Evolutionary conservation across 352 stramenopile genomes (phyloP).

Genomic region (Phytophthora sansomeana): DNA sequence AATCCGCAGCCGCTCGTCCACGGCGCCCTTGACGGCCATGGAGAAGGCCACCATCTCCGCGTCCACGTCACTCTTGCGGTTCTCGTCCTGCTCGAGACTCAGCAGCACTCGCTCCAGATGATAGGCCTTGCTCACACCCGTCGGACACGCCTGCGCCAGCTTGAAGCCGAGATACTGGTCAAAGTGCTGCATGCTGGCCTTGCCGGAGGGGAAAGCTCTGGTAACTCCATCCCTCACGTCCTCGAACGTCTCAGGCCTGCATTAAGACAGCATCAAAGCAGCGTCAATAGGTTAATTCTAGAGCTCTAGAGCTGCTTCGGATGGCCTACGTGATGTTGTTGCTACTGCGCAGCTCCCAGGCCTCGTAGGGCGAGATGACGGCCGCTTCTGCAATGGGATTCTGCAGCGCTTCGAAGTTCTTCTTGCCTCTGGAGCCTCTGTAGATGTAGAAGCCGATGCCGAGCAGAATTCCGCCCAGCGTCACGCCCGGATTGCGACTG

Average conservation of each 20-base stretch:
- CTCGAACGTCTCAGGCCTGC: slow-evolving; percentile 62
- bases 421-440: slow-evolving; percentile 74
- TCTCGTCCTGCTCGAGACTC: slow-evolving; percentile 62
- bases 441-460: slow-evolving; percentile 80
- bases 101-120: slow-evolving; percentile 82
- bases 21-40: slow-evolving; percentile 77
- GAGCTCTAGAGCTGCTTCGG: background rate
- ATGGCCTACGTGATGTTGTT: slow-evolving; percentile 79
- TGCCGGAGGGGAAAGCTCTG: slow-evolving; percentile 68
- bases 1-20: slow-evolving; percentile 74
- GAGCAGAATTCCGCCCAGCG: slow-evolving; percentile 72
- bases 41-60: slow-evolving; percentile 84
- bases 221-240: slow-evolving; percentile 54
- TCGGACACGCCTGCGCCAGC: slow-evolving; percentile 59
- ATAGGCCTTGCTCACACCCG: slow-evolving; percentile 72
- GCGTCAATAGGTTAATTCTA: background rate
- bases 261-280: slow-evolving; percentile 3
- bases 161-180: slow-evolving; percentile 84
- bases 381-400: slow-evolving; percentile 73
- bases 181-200: slow-evolving; percentile 78
- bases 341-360: slow-evolving; percentile 82
- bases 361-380: slow-evolving; percentile 87
- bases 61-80: slow-evolving; percentile 74
- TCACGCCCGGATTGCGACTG: slow-evolving; percentile 85
- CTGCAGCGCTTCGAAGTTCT: slow-evolving; percentile 82